phyloP scores from a whole-genome alignment of 2,329 filamentous ascomycete genomes.

The Claviceps arundinis region DNA sequence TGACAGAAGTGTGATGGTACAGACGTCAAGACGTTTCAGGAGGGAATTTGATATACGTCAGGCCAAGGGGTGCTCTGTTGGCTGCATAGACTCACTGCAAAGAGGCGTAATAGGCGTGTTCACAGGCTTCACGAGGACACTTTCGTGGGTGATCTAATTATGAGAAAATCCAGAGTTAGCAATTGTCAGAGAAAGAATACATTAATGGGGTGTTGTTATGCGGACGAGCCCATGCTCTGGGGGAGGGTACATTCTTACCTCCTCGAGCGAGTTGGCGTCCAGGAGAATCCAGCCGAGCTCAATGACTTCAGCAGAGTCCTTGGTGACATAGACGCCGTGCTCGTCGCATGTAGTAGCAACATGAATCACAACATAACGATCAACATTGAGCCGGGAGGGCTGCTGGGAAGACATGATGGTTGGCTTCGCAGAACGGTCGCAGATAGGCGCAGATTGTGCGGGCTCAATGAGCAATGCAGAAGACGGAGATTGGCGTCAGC shows the following conservation, averaged over 20 bases:
- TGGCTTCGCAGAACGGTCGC: conserved; percentile 6
- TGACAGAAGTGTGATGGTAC: background rate
- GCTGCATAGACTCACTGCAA: conserved; percentile 65
- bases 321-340: conserved; percentile 97
- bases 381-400: conserved; percentile 55
- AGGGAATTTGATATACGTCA: background rate
- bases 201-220: background rate
- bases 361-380: conserved; percentile 96
- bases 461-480: conserved; percentile 10
- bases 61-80: conserved; percentile 6
- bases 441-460: background rate
- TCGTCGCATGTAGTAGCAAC: conserved; percentile 98
- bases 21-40: background rate
- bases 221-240: background rate
- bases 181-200: conserved; percentile 6
- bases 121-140: conserved; percentile 92
- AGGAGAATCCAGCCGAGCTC: conserved; percentile 97
- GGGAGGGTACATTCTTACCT: conserved; percentile 46
- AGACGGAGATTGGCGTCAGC: conserved; percentile 3
- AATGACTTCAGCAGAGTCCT: conserved; percentile 98
- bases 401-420: conserved; percentile 27
- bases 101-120: conserved; percentile 97
- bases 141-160: conserved; percentile 76
- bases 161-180: conserved; percentile 5
- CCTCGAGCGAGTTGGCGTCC: conserved; percentile 80